Evolutionary conservation across 441 rosid genomes (phyloP).

Genomic region (Erysimum cheiri): DNA sequence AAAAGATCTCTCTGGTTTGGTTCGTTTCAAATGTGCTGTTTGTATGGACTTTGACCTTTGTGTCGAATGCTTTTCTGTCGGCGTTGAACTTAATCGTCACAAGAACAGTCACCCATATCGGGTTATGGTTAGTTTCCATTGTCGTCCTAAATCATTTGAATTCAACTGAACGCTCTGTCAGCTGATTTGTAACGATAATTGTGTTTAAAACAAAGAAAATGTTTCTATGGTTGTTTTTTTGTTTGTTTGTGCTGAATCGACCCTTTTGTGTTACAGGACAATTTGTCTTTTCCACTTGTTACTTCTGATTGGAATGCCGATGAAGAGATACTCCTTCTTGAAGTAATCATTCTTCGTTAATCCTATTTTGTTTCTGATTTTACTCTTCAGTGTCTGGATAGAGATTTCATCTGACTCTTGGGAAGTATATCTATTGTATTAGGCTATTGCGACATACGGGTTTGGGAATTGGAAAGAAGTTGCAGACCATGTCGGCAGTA

Average conservation of each 20-base stretch:
- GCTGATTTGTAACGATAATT: not conserved
- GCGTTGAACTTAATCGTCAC: constrained; percentile 79
- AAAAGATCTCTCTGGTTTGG: constrained; percentile 78
- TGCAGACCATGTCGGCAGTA: constrained; percentile 86
- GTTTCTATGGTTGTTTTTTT: not conserved
- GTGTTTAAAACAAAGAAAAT: not conserved
- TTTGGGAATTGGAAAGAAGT: constrained; percentile 97
- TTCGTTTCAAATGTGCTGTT: constrained; percentile 84
- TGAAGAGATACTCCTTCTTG: constrained; percentile 93
- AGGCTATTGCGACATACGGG: constrained; percentile 97
- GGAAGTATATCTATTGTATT: constrained; percentile 42
- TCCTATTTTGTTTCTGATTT: constrained; percentile 9
- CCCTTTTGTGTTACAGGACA: constrained; percentile 64
- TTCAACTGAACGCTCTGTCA: not conserved
- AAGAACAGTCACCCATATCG: constrained; percentile 79
- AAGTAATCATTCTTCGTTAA: constrained; percentile 55
- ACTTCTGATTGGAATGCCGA: constrained; percentile 95
- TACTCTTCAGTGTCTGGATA: constrained; percentile 28
- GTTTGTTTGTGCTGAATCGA: constrained; percentile 22
- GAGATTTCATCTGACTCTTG: constrained; percentile 41
- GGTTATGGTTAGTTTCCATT: constrained; percentile 73
- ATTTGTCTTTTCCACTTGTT: constrained; percentile 86
- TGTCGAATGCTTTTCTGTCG: constrained; percentile 82
- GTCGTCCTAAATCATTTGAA: not conserved
- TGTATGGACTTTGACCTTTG: constrained; percentile 96